Evolutionary conservation across 495 filamentous ascomycete genomes (phyloP), one percentile per base, ranked within the genome.

Genomic region (Trichoderma gamsii): DNA sequence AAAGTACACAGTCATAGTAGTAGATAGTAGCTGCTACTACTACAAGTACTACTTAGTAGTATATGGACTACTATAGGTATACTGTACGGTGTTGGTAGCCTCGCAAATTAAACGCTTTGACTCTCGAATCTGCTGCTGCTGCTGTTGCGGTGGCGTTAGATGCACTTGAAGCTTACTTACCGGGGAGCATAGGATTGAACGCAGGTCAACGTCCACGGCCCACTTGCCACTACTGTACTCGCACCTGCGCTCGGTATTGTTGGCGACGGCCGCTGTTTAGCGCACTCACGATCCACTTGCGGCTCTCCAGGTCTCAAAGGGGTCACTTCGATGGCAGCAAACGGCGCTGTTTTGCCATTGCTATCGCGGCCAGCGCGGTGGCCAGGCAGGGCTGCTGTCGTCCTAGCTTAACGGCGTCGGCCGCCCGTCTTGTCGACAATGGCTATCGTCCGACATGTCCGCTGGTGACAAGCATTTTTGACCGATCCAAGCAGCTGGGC

Each of bases 371-470:
- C 56, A 27, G 23, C 56, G 56, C 56, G 56, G 56, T 32, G 56
- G 29, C 56, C 56, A 32, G 56, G 25, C 23, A 32, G 56, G 25
- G 29, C 27, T 15, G 56, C 25, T 18, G 25, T 25, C 56, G 11
- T 52, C 35, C 35, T 38, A 38, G 49, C 12, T 12, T 9, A n/a
- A 61, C 56, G 56, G 27, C 27, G 56, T 61, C 56, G 56, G 56
- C 56, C 56, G 56, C 29, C 56, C 56, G 56, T 38, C 27, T 23
- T 61, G 11, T 32, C 27, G 25, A 61, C 56, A 32, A 32, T 29
- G 56, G 25, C 56, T 61, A 61, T 61, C 56, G 56, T 23, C 56
- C 56, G 56, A 61, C 56, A 61, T 61, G 25, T 61, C 56, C 56
- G 56, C 56, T 61, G 23, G 56, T 21, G 56, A 61, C 56, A 27